Conservation (phyloP, 352 stramenopile genomes). For the Globisporangium barbulae region DNA sequence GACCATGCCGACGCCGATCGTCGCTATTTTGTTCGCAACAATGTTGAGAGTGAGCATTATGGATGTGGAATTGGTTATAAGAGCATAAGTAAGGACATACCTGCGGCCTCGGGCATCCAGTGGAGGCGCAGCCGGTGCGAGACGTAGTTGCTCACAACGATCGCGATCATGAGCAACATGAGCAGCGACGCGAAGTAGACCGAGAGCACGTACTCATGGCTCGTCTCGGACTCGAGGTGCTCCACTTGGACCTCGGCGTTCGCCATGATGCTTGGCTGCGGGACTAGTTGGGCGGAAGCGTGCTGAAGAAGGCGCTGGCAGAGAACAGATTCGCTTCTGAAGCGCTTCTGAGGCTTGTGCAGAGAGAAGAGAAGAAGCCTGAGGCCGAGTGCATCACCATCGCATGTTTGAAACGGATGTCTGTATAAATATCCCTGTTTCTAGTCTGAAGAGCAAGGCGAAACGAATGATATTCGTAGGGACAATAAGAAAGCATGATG, state of each 20-base stretch:
- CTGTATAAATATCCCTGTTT: too few relatives aligned
- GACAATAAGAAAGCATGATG: too few relatives aligned
- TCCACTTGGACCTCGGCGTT: slow-evolving; percentile 32
- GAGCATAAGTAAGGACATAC: slow-evolving; percentile 14
- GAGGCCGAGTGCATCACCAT: too few relatives aligned
- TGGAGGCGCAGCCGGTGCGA: slow-evolving; percentile 73
- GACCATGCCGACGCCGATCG: slow-evolving; percentile 57
- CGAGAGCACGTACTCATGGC: slow-evolving; percentile 72
- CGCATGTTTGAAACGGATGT: not conserved
- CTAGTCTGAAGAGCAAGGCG: too few relatives aligned
- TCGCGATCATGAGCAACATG: slow-evolving; percentile 68
- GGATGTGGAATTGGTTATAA: slow-evolving; percentile 3
- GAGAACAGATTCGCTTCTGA: not conserved
- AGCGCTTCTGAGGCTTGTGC: not conserved
- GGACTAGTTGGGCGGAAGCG: not conserved
- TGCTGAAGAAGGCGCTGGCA: not conserved
- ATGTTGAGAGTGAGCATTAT: not conserved
- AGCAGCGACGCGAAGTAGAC: slow-evolving; percentile 79
- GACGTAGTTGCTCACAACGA: slow-evolving; percentile 78
- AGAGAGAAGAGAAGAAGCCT: too few relatives aligned
- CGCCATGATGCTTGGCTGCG: slow-evolving; percentile 12
- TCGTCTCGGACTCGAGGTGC: slow-evolving; percentile 46
- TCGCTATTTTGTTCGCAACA: slow-evolving; percentile 20
- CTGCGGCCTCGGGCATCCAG: slow-evolving; percentile 66
- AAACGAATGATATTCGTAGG: too few relatives aligned